phyloP scores from a whole-genome alignment of 352 stramenopile genomes.

The Globisporangium viniferum region DNA sequence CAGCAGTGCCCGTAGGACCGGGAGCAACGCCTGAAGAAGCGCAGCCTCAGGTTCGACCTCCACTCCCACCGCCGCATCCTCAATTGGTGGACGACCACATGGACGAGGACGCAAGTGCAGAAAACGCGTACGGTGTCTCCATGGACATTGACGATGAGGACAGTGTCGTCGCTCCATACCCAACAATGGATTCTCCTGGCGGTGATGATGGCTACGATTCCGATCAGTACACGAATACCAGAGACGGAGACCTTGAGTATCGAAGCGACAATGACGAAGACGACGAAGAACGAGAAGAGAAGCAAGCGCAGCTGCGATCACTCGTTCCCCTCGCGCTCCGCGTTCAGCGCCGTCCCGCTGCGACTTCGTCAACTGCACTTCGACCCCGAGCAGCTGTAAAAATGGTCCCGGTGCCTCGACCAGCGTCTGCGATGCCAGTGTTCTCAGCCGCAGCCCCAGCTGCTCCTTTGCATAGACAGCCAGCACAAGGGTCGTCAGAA shows the following conservation, averaged over 20 bases:
- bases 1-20: not conserved
- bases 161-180: constrained; percentile 38
- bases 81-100: not conserved
- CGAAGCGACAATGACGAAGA: constrained; percentile 14
- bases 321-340: constrained; percentile 62
- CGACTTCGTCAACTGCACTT: not conserved
- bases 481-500: not conserved
- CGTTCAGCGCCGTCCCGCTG: constrained; percentile 36
- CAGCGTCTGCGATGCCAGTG: constrained; percentile 10
- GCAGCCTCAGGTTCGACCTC: not conserved
- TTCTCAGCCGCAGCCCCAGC: constrained; percentile 1
- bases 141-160: constrained; percentile 18
- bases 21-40: not conserved
- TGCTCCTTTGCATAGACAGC: not conserved
- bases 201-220: constrained; percentile 14
- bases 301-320: constrained; percentile 43
- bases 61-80: constrained; percentile 10
- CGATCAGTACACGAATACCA: not conserved
- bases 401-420: constrained; percentile 22
- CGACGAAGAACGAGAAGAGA: constrained; percentile 33
- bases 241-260: not conserved
- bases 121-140: not conserved
- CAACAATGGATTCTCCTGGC: constrained; percentile 11
- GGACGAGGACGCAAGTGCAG: not conserved
- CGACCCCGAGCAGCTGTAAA: constrained; percentile 12